Conservation (phyloP, 2,329 filamentous ascomycete genomes). For the Microsporum ferrugineum region DNA sequence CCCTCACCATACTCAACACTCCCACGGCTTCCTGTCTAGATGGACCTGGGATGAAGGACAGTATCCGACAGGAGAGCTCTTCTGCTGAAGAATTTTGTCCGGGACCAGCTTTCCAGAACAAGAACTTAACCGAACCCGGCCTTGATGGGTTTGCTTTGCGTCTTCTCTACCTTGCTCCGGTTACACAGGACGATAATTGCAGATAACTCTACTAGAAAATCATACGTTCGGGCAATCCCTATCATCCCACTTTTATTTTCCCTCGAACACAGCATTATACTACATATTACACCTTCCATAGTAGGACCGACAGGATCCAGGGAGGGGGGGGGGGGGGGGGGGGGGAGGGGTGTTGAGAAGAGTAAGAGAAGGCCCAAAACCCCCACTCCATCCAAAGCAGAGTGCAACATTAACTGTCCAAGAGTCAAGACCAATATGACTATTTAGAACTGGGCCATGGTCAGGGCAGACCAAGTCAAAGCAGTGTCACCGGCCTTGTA, state of each 20-base stretch:
- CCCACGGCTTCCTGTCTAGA: too few relatives aligned
- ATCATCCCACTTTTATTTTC: background rate
- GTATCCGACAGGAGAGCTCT: too few relatives aligned
- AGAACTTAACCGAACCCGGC: too few relatives aligned
- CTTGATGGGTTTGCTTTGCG: background rate
- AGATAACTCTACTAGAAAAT: background rate
- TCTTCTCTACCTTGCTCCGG: background rate
- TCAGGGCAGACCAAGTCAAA: background rate
- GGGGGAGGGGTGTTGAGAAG: background rate
- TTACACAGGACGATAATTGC: background rate
- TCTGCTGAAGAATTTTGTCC: background rate
- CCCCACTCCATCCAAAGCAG: background rate
- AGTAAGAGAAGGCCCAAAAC: background rate
- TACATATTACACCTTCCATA: background rate
- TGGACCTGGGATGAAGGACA: too few relatives aligned
- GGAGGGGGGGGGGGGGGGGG: background rate
- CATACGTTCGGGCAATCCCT: background rate
- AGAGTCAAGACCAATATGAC: background rate
- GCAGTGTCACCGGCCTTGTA: constrained; percentile 28
- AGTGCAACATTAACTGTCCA: background rate
- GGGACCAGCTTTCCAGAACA: background rate
- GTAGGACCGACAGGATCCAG: background rate
- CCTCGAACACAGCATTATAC: background rate
- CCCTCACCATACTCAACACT: background rate
- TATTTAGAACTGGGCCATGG: background rate